A percentile compares a stretch with the other conserved stretches of the same genome.
These are phyloP conservation scores for Geotrichum histeridarum DNA, from an alignment of 1,139 yeast genomes.

Conservation along the genomic window DNA sequence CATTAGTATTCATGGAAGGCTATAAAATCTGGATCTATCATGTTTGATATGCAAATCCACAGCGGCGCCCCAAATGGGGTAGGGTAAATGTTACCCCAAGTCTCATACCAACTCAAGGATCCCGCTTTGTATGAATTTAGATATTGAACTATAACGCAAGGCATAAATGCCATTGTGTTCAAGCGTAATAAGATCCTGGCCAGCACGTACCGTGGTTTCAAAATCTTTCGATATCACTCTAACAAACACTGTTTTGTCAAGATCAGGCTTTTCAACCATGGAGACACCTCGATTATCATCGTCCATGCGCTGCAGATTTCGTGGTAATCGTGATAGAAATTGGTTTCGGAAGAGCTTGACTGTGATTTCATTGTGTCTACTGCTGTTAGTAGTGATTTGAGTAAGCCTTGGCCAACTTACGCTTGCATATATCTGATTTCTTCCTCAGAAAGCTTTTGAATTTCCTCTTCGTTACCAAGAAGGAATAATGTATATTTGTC, in stretches of 20 bases:
- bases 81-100: not conserved
- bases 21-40: not conserved
- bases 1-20: not conserved
- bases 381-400: conserved; percentile 13
- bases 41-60: not conserved
- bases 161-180: conserved; percentile 68
- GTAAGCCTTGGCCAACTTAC: conserved; percentile 25
- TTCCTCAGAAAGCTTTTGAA: conserved; percentile 46
- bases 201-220: conserved; percentile 34
- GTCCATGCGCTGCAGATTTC: conserved; percentile 61
- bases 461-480: conserved; percentile 33
- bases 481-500: conserved; percentile 63
- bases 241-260: conserved; percentile 70
- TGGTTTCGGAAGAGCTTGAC: conserved; percentile 62
- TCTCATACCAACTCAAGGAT: conserved; percentile 7
- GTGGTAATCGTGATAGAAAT: conserved; percentile 65
- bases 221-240: conserved; percentile 47
- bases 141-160: conserved; percentile 53
- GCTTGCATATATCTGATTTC: conserved; percentile 60
- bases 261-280: conserved; percentile 76
- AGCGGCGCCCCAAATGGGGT: not conserved
- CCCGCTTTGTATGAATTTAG: conserved; percentile 11
- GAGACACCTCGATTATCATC: conserved; percentile 71
- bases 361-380: conserved; percentile 57
- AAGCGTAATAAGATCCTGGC: conserved; percentile 57